A percentile compares a stretch with the other conserved stretches of the same genome.
These are phyloP conservation scores for Fusarium piperis DNA, from an alignment of 2,329 filamentous ascomycete species.

Conservation along the genomic window DNA sequence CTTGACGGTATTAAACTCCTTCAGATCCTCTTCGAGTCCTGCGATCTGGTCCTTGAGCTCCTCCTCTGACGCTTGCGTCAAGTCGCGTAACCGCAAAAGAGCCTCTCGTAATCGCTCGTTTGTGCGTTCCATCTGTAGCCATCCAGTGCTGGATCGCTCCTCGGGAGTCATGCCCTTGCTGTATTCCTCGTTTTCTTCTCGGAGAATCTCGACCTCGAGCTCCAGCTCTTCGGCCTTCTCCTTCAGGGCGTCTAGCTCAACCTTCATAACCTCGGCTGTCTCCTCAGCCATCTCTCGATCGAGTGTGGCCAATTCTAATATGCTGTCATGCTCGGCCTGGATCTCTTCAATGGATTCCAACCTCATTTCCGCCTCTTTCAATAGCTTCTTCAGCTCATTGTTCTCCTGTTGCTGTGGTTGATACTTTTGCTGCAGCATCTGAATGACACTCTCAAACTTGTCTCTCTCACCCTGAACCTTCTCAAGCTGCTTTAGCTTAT, in stretches of 20 bases:
- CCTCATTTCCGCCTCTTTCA: conserved; percentile 78
- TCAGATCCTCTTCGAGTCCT: conserved; percentile 76
- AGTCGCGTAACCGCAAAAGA: conserved; percentile 82
- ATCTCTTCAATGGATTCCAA: conserved; percentile 74
- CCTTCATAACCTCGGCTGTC: conserved; percentile 82
- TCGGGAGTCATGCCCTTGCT: conserved; percentile 87
- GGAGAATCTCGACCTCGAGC: conserved; percentile 85
- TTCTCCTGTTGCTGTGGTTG: conserved; percentile 86
- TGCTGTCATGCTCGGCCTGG: conserved; percentile 85
- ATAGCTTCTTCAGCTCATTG: conserved; percentile 75
- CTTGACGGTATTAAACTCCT: conserved; percentile 73
- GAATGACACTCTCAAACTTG: conserved; percentile 84
- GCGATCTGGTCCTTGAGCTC: conserved; percentile 81
- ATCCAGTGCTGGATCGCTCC: conserved; percentile 85
- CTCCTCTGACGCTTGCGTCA: conserved; percentile 85
- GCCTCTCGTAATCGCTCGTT: conserved; percentile 90
- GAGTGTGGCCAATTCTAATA: conserved; percentile 85
- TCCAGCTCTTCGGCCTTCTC: conserved; percentile 83
- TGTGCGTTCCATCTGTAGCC: conserved; percentile 89
- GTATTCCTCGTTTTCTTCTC: conserved; percentile 87
- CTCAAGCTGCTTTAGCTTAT: conserved; percentile 82
- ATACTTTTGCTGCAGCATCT: conserved; percentile 90
- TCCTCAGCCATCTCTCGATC: conserved; percentile 98
- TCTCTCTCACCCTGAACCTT: conserved; percentile 80
- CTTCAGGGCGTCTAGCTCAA: conserved; percentile 81